These are phyloP conservation scores for Ambrosia hybrid DNA, from an alignment of 140 eudicot genomes.

Conservation along the genomic window DNA sequence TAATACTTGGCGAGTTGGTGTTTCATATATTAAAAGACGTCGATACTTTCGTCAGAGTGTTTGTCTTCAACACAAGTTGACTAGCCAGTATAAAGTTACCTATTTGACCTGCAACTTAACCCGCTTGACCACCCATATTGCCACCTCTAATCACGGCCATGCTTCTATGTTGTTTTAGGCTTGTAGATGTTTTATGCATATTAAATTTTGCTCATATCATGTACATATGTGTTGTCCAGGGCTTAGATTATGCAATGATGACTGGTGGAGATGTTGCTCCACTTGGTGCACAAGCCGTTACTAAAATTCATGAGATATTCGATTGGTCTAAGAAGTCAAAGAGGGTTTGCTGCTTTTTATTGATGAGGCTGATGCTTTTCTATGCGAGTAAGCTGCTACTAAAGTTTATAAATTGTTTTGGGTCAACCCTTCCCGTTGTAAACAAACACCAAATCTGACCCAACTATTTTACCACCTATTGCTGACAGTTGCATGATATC, in stretches of 20 bases:
- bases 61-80: not conserved
- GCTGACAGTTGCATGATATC: not conserved
- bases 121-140: not conserved
- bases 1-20: not conserved
- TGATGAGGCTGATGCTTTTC: constrained; percentile 98
- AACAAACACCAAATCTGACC: no score
- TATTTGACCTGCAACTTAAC: not conserved
- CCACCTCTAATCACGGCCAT: not conserved
- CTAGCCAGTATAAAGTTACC: not conserved
- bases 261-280: constrained; percentile 99
- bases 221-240: constrained; percentile 47
- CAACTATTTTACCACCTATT: not conserved
- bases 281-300: constrained; percentile 95
- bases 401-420: not conserved
- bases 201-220: not conserved
- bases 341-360: constrained; percentile 89
- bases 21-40: not conserved
- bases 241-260: constrained; percentile 99
- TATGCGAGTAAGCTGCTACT: constrained; percentile 94
- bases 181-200: not conserved
- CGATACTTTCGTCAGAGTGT: not conserved
- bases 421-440: not conserved
- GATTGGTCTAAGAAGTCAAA: constrained; percentile 97
- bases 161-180: not conserved
- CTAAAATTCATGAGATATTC: constrained; percentile 95